A percentile compares a stretch with the other conserved stretches of the same genome.
phyloP scores from a whole-genome alignment of 2,329 filamentous ascomycete species.

The Penicillium sp. region DNA sequence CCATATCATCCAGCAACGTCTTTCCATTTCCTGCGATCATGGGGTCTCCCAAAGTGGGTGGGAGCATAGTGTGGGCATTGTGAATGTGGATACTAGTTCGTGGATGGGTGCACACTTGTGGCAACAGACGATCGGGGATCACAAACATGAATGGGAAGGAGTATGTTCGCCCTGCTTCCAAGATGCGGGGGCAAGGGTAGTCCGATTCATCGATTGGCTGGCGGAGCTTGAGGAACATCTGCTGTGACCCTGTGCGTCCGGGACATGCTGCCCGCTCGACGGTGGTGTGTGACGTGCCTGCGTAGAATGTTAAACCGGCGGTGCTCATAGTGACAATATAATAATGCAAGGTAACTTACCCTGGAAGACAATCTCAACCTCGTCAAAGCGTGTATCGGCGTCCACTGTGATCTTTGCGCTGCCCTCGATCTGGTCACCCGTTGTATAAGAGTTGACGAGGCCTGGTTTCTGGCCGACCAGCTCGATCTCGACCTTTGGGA shows the following conservation, averaged over 20 bases:
- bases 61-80: slow-evolving; percentile 59
- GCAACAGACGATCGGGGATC: slow-evolving; percentile 62
- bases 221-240: slow-evolving; percentile 63
- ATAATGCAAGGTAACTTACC: slow-evolving; percentile 41
- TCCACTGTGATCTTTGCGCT: slow-evolving; percentile 52
- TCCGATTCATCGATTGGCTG: slow-evolving; percentile 58
- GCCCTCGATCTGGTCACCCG: slow-evolving; percentile 60
- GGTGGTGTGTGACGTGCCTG: slow-evolving; percentile 54
- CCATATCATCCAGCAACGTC: slow-evolving; percentile 60
- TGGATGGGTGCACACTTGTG: slow-evolving; percentile 59
- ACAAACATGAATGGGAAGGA: slow-evolving; percentile 66
- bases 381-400: slow-evolving; percentile 59
- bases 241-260: slow-evolving; percentile 57
- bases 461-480: slow-evolving; percentile 34
- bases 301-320: slow-evolving; percentile 1
- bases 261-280: slow-evolving; percentile 60
- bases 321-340: neutral
- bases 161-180: slow-evolving; percentile 59
- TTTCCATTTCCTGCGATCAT: slow-evolving; percentile 54
- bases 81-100: slow-evolving; percentile 55
- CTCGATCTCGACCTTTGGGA: slow-evolving; percentile 35
- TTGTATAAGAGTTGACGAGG: slow-evolving; percentile 56
- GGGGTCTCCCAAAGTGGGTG: slow-evolving; percentile 63
- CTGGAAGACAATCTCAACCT: slow-evolving; percentile 60
- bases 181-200: slow-evolving; percentile 58